phyloP scores from a whole-genome alignment of 2,329 filamentous ascomycete genomes.

The Lasiodiplodia sp. region DNA sequence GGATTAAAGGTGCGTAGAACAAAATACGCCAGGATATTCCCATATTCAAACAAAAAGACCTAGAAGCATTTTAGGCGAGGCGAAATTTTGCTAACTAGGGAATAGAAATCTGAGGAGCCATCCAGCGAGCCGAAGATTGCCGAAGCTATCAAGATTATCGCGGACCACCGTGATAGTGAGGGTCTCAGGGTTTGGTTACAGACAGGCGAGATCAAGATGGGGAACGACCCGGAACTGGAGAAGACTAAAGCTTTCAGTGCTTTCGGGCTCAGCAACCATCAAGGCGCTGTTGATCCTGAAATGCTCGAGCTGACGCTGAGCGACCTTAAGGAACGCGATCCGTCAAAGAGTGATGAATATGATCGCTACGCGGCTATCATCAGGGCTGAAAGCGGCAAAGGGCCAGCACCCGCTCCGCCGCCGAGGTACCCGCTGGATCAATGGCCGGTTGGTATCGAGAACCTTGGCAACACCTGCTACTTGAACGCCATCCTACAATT shows the following conservation, averaged over 20 bases:
- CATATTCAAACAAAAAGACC: neutral
- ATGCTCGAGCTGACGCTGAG: constrained; percentile 40
- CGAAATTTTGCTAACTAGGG: neutral
- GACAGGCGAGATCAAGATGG: constrained; percentile 52
- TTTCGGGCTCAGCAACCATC: constrained; percentile 59
- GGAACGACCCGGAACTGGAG: constrained; percentile 61
- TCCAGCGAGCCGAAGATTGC: constrained; percentile 57
- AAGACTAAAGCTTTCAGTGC: constrained; percentile 46
- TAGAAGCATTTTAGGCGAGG: neutral
- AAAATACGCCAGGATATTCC: neutral
- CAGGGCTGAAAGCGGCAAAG: constrained; percentile 22
- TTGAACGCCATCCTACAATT: constrained; percentile 96
- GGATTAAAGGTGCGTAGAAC: constrained; percentile 58
- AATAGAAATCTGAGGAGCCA: constrained; percentile 59
- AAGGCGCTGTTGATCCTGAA: constrained; percentile 57
- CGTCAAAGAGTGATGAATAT: constrained; percentile 25
- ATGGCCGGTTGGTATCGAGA: constrained; percentile 85
- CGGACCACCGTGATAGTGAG: constrained; percentile 63
- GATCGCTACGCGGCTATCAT: constrained; percentile 25
- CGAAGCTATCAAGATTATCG: constrained; percentile 66
- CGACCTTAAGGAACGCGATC: constrained; percentile 26
- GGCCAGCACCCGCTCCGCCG: constrained; percentile 10
- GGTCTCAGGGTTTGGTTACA: constrained; percentile 60
- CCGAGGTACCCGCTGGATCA: constrained; percentile 48
- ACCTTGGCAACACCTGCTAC: constrained; percentile 98